phyloP scores from a whole-genome alignment of 805 yeast genomes.

The Metschnikowia matae region DNA sequence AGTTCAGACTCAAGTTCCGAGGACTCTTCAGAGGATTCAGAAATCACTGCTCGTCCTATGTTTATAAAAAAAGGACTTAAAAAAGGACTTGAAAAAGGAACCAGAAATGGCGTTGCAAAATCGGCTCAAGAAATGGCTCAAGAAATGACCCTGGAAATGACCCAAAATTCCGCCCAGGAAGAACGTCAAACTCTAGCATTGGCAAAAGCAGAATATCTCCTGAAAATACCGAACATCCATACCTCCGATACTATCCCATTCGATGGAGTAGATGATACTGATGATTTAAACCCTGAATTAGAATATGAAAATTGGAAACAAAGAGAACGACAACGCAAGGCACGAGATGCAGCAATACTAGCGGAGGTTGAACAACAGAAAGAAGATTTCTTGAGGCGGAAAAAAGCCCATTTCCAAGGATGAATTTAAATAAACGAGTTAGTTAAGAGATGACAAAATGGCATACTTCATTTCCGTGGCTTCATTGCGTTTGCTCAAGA shows the following conservation, averaged over 20 bases:
- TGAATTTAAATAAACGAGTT: too few species aligned
- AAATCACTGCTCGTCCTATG: constrained; percentile 9
- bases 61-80: constrained; percentile 8
- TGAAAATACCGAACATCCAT: constrained; percentile 5
- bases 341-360: constrained; percentile 34
- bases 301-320: constrained; percentile 41
- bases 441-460: too few species aligned
- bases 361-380: constrained; percentile 28
- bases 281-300: constrained; percentile 49
- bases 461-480: too few species aligned
- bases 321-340: constrained; percentile 36
- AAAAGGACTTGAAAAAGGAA: too few species aligned
- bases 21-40: constrained; percentile 2
- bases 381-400: constrained; percentile 27
- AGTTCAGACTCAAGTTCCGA: constrained; percentile 3
- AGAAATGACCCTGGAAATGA: too few species aligned
- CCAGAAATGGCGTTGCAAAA: neutral
- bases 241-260: constrained; percentile 16
- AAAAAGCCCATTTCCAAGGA: neutral
- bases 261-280: constrained; percentile 53
- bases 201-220: constrained; percentile 14
- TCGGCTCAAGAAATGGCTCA: neutral
- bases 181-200: neutral
- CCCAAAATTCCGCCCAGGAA: too few species aligned
- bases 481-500: too few species aligned